Percentiles rank a stretch among this genome's conserved stretches.
These are phyloP conservation scores for Cladosporium sp. DNA, from an alignment of 2,329 filamentous ascomycete genomes.

Conservation along the genomic window DNA sequence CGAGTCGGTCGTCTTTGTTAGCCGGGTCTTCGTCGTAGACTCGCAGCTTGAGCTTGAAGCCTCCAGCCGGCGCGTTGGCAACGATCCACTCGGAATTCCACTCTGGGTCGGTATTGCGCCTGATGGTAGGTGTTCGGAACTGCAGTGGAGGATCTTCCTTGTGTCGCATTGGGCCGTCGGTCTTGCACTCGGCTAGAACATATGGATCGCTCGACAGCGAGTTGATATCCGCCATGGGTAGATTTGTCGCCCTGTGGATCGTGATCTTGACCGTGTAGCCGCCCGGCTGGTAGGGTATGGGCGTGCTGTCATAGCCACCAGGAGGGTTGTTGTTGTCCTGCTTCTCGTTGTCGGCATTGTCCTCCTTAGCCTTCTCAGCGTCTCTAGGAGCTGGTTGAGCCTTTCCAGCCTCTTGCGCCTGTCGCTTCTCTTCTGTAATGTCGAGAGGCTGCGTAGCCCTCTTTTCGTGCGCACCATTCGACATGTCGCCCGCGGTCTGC, in stretches of 20 bases:
- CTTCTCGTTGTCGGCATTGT: constrained; percentile 22
- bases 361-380: constrained; percentile 11
- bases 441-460: constrained; percentile 6
- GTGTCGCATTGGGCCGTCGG: constrained; percentile 71
- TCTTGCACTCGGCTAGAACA: constrained; percentile 72
- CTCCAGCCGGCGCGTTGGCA: constrained; percentile 77
- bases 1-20: constrained; percentile 83
- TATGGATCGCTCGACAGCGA: constrained; percentile 82
- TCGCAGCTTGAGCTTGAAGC: constrained; percentile 81
- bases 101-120: constrained; percentile 69
- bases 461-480: neutral
- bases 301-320: constrained; percentile 79
- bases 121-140: constrained; percentile 75
- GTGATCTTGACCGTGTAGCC: constrained; percentile 79
- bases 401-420: constrained; percentile 24
- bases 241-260: constrained; percentile 77
- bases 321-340: constrained; percentile 54
- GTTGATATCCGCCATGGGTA: constrained; percentile 79
- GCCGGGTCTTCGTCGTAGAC: constrained; percentile 88
- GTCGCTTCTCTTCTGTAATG: constrained; percentile 22
- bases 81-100: constrained; percentile 90
- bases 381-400: constrained; percentile 2
- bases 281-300: constrained; percentile 67
- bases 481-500: neutral
- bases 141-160: constrained; percentile 79